Evolutionary conservation across 306 rosid species (phyloP).

Genomic region (Lupinus albus): DNA sequence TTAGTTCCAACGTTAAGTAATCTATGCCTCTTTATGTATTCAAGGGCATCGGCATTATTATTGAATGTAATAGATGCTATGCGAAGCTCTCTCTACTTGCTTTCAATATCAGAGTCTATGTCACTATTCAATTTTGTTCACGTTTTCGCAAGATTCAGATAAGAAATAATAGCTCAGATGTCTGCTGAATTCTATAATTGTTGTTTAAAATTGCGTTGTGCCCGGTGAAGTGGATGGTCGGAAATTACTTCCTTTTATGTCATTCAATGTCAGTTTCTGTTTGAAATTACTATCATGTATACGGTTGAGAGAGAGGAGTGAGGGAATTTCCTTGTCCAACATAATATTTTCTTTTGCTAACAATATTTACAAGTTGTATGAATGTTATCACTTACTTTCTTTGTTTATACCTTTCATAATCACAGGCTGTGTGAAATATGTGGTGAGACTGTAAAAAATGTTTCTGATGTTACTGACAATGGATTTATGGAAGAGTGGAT

Average conservation of each 20-base stretch:
- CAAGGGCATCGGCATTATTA: background rate
- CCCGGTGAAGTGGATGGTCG: background rate
- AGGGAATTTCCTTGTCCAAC: constrained; percentile 2
- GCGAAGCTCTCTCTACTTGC: background rate
- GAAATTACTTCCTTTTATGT: background rate
- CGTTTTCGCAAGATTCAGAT: no score
- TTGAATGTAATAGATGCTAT: background rate
- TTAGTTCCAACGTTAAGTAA: no score
- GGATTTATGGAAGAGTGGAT: constrained; percentile 79
- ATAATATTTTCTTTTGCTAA: background rate
- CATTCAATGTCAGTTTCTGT: no score
- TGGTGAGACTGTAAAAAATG: constrained; percentile 72
- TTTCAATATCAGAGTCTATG: no score
- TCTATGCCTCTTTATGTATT: no score
- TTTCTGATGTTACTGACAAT: constrained; percentile 51
- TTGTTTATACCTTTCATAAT: constrained; percentile 9
- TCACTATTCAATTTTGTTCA: no score
- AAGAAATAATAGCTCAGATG: constrained; percentile 4
- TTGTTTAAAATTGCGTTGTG: background rate
- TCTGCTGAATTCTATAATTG: background rate
- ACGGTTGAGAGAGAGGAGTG: background rate
- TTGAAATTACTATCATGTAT: no score
- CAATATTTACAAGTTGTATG: constrained; percentile 1
- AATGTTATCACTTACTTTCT: background rate
- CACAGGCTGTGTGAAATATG: constrained; percentile 84